Percentiles rank a stretch among this genome's conserved stretches.
phyloP scores from a whole-genome alignment of 192 early-diverging fungal genomes.

The Allomyces macrogynus region DNA sequence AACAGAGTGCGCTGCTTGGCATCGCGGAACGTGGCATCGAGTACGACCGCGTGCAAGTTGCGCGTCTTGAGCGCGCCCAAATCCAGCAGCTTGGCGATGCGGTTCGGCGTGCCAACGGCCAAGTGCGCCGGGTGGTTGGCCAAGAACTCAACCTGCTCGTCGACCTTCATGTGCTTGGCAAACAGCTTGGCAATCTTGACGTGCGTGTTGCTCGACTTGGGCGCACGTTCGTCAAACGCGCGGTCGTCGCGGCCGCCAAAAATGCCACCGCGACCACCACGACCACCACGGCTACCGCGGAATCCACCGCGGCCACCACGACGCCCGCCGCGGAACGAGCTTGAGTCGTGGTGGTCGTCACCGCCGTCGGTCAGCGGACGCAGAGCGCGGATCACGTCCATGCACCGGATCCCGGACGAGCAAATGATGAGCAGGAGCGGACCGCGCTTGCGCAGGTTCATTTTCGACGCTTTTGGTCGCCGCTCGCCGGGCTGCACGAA shows the following conservation, averaged over 20 bases:
- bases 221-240: neutral
- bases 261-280: neutral
- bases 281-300: neutral
- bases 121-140: slow-evolving; percentile 27
- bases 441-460: neutral
- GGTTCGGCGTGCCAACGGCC: slow-evolving; percentile 48
- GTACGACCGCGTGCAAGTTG: neutral
- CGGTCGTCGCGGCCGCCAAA: neutral
- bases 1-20: neutral
- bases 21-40: neutral
- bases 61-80: slow-evolving; percentile 11
- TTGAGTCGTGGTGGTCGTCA: neutral
- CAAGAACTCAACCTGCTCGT: slow-evolving; percentile 40
- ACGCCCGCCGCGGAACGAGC: neutral
- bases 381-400: neutral
- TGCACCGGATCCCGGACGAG: neutral
- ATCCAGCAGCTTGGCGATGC: slow-evolving; percentile 36
- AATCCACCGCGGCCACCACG: neutral
- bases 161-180: slow-evolving; percentile 53
- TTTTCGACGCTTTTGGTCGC: neutral
- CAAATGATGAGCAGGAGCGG: neutral
- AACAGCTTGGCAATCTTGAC: slow-evolving; percentile 47
- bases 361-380: neutral
- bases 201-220: neutral
- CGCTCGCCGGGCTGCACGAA: neutral